phyloP scores from a whole-genome alignment of 345 rosid species.

The Camelina laxa region DNA sequence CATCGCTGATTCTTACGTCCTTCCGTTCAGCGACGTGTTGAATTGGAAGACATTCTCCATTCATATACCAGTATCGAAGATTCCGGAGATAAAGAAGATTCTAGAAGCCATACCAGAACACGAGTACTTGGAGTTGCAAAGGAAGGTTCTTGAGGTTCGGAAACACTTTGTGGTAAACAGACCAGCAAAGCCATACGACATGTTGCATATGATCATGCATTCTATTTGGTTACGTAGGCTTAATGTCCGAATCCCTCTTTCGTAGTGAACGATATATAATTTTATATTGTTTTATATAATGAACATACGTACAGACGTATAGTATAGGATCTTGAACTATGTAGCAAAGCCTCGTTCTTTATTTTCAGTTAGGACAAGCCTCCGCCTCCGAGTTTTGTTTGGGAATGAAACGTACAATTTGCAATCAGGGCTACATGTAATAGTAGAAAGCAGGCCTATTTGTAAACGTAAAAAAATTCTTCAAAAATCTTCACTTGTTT shows the following conservation, averaged over 20 bases:
- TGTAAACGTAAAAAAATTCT: neutral
- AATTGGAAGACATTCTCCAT: conserved; percentile 61
- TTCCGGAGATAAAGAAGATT: conserved; percentile 55
- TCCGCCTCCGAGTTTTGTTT: conserved; percentile 6
- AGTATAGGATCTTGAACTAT: conserved; percentile 7
- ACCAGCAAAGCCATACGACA: conserved; percentile 66
- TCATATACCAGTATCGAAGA: conserved; percentile 47
- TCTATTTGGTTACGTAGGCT: conserved; percentile 75
- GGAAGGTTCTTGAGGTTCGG: conserved; percentile 49
- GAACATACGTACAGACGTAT: neutral
- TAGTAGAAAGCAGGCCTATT: conserved; percentile 15
- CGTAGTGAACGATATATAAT: conserved; percentile 8
- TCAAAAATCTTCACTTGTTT: neutral
- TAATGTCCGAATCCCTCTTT: conserved; percentile 48
- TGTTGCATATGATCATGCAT: conserved; percentile 68
- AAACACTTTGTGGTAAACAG: conserved; percentile 61
- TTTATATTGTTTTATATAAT: conserved; percentile 5
- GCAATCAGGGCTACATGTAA: conserved; percentile 4
- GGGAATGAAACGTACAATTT: neutral
- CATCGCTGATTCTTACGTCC: conserved; percentile 50
- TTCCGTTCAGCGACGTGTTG: conserved; percentile 70
- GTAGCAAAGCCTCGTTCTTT: conserved; percentile 1
- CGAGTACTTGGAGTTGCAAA: conserved; percentile 49
- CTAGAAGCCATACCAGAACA: conserved; percentile 43
- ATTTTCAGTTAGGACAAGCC: neutral